Base-by-base conservation (phyloP, 2,329 filamentous ascomycete genomes). In the Aotearoamyces nothofagi region DNA sequence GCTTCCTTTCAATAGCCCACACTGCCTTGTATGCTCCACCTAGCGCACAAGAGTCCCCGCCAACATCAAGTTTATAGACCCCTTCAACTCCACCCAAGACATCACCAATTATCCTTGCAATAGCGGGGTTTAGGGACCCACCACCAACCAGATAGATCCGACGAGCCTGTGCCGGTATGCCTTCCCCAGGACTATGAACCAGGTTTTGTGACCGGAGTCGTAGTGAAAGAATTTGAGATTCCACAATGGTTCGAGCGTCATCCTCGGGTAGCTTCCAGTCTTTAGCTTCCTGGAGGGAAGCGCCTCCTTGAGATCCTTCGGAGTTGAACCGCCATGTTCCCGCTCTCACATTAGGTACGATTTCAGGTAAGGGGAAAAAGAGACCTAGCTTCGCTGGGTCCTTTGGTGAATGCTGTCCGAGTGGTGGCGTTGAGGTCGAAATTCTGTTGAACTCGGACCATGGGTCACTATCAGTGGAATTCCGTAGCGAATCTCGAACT, bases 1-100 rank as follows among this genome's bases (percentile, higher is more conserved):
- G 38, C 14, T 54, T 52, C 26, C 80, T 60, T 60, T 90, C 83
- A 31, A 83, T 61, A 1, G 79, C 84, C 90, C 90, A 98, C 0
- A 92, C 75, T 9, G 90, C 87, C 58, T 96, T 96, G 57, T 96
- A 94, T 15, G 87, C 87, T 5, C 83, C 83, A 9, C 90, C 90
- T 9, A 96, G 57, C 8, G 87, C 90, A 55, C 90, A 98, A 3
- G 90, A 87, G 56, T 92, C 94, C 15, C 86, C 84, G 15, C 90
- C 87, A 4, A 96, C 83, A 48, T 96, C 86, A 9, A 98, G 70
- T 54, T 78, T 80, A 57, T 83, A 98, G 15, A 96, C 81, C 14
- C 90, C 90, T 38, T 96, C 90, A 3, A 66, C 68, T 17, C 82
- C 82, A 29, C 90, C 90, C 3, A 98, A 69, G 3, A 96, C 83